Percentiles rank a stretch among this genome's conserved stretches.
These are phyloP conservation scores for Onygena corvina DNA, from an alignment of 2,329 filamentous ascomycete genomes.

Conservation along the genomic window DNA sequence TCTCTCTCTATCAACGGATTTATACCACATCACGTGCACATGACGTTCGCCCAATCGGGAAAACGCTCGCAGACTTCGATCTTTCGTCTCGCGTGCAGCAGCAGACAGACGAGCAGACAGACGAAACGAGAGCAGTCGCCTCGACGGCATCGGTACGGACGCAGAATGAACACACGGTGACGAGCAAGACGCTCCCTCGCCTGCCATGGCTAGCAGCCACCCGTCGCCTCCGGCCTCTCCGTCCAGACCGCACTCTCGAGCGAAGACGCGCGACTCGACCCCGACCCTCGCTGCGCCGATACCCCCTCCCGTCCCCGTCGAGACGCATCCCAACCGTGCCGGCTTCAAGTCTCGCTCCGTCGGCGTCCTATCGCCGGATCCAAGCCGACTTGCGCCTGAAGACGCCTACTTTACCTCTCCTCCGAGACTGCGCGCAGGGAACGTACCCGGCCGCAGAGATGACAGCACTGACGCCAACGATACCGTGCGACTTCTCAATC, in stretches of 20 bases:
- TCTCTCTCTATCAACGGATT: not conserved
- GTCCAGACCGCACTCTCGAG: slow-evolving; percentile 11
- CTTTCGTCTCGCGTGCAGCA: too few species aligned
- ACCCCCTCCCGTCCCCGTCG: slow-evolving; percentile 36
- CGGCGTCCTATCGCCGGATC: slow-evolving; percentile 40
- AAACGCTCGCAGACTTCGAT: not conserved
- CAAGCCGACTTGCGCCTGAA: slow-evolving; percentile 64
- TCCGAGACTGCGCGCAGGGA: slow-evolving; percentile 39
- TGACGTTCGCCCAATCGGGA: slow-evolving; percentile 1
- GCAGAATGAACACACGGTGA: slow-evolving; percentile 10
- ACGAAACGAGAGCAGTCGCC: not conserved
- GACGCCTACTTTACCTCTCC: slow-evolving; percentile 64
- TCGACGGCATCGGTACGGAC: not conserved
- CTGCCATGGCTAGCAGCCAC: slow-evolving; percentile 20
- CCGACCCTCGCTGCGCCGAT: slow-evolving; percentile 27
- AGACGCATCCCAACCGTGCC: slow-evolving; percentile 35
- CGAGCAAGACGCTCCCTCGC: not conserved
- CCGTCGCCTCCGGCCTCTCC: slow-evolving; percentile 16
- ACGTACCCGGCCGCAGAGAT: slow-evolving; percentile 13
- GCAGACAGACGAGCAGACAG: not conserved
- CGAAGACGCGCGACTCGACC: slow-evolving; percentile 16
- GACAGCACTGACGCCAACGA: slow-evolving; percentile 28
- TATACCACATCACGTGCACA: not conserved
- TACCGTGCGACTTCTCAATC: slow-evolving; percentile 24
- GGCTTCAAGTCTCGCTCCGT: slow-evolving; percentile 23